Base-by-base conservation (phyloP, 768 basidiomycete species). In the Bullera alba region DNA sequence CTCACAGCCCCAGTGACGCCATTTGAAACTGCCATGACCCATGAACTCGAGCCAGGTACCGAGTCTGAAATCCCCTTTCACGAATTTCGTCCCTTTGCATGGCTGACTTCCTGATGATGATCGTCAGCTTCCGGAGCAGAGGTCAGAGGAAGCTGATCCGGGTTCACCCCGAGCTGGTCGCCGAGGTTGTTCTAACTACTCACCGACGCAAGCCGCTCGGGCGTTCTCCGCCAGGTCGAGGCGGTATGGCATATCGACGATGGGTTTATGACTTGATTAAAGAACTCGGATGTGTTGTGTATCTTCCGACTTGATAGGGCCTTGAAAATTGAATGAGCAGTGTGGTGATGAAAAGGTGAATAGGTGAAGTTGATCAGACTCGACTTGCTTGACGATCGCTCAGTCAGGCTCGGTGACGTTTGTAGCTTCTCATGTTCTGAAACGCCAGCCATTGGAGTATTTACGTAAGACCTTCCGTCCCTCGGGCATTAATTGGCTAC, bases 1-100 rank as follows among this genome's bases (percentile, higher is more conserved):
- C 66, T 54, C 78, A 66, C 90, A 92, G 17, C 89, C 89, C 88
- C 88, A 93, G 65, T 93, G 90, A 56, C 87, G 81, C 87, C 87
- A 93, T 28, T 77, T 70, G 65, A 85, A 86, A 60, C 69, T 77
- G 7, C 80, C 79, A 60, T 81, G 77, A 51, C 86, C 89, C 56
- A 74, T 76, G 69, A 89, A 76, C 44, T 89, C 87, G 37, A 88
- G 82, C 38, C 87, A 56, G 21, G 81, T 79, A 35, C 87, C 90
- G 30, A 89, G 64, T 19, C 90, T 79, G 27, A 93, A 71, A 10
- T 75, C 75, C 32, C 82, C 87, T 75, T 93, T 93, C 14, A 45
- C 67, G 51, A 95, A 84, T 26, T 77, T 56, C 5, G 81, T 86
- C 36, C 87, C 88, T 81, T 70, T 55, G 57, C 71, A 73, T 27